phyloP scores from a whole-genome alignment of 805 yeast genomes.

The Saturnispora serradocipensis region DNA sequence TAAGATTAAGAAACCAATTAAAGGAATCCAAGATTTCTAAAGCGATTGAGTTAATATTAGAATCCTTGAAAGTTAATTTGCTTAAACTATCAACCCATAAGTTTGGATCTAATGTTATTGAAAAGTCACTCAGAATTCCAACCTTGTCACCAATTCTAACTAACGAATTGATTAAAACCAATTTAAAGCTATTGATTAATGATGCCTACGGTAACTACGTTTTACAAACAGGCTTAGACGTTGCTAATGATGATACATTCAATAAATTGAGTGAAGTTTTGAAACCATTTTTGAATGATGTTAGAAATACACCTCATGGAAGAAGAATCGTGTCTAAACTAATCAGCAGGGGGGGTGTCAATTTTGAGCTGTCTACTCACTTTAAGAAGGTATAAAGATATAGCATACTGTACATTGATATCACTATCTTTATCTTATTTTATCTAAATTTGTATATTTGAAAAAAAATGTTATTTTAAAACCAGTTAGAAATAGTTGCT shows the following conservation, averaged over 20 bases:
- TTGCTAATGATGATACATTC: slow-evolving; percentile 43
- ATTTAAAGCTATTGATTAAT: slow-evolving; percentile 37
- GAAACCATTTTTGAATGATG: slow-evolving; percentile 67
- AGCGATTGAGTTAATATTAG: slow-evolving; percentile 23
- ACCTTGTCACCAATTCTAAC: slow-evolving; percentile 38
- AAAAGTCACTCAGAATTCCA: slow-evolving; percentile 42
- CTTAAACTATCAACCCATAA: slow-evolving; percentile 44
- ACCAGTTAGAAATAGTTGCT: not conserved
- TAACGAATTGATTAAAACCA: slow-evolving; percentile 31
- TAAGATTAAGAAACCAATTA: slow-evolving; percentile 22
- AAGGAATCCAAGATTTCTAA: slow-evolving; percentile 24
- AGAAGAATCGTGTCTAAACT: slow-evolving; percentile 73
- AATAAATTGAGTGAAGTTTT: slow-evolving; percentile 46
- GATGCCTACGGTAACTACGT: slow-evolving; percentile 56
- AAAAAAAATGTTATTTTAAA: not conserved
- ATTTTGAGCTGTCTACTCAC: slow-evolving; percentile 5
- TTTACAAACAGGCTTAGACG: slow-evolving; percentile 49
- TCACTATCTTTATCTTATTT: not conserved
- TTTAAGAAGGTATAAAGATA: not conserved
- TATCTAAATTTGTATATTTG: slow-evolving; percentile 1
- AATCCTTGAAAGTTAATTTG: slow-evolving; percentile 24
- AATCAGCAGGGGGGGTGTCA: slow-evolving; percentile 26
- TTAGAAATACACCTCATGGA: slow-evolving; percentile 92
- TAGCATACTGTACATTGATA: not conserved
- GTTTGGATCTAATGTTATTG: slow-evolving; percentile 54